Evolutionary conservation across 805 yeast species (phyloP).

Genomic region (Cyberlindnera samutprakarnensis): DNA sequence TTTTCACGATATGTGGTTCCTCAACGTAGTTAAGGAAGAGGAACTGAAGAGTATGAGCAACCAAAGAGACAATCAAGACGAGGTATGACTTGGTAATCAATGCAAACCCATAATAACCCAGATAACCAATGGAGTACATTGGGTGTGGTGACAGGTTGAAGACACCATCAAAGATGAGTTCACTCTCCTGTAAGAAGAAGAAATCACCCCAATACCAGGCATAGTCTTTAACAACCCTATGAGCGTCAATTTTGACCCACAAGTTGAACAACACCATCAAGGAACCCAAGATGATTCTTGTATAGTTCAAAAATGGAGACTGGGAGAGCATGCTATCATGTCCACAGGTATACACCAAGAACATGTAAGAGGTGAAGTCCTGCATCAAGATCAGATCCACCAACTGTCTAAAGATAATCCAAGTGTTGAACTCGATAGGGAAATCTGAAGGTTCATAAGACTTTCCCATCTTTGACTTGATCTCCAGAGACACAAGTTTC

Average conservation of each 20-base stretch:
- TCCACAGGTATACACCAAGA: conserved; percentile 39
- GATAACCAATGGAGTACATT: conserved; percentile 84
- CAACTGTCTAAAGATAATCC: conserved; percentile 72
- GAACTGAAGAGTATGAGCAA: conserved; percentile 76
- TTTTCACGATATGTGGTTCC: conserved; percentile 81
- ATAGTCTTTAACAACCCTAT: conserved; percentile 78
- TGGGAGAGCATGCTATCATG: conserved; percentile 32
- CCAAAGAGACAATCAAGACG: conserved; percentile 57
- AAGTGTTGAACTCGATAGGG: conserved; percentile 75
- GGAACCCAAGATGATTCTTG: conserved; percentile 53
- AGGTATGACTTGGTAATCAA: conserved; percentile 68
- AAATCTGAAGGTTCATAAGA: conserved; percentile 28
- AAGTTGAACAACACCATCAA: conserved; percentile 61
- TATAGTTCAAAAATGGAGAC: conserved; percentile 32
- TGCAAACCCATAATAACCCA: conserved; percentile 82
- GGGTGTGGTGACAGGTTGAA: conserved; percentile 90
- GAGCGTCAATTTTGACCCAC: conserved; percentile 85
- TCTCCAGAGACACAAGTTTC: conserved; percentile 35
- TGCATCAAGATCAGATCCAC: conserved; percentile 82
- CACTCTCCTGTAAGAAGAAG: conserved; percentile 67
- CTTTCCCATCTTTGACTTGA: conserved; percentile 37
- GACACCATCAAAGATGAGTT: conserved; percentile 78
- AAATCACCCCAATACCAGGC: conserved; percentile 98
- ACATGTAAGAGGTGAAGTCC: conserved; percentile 70
- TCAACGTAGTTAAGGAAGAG: conserved; percentile 67